Conservation (phyloP, 1,284 basidiomycete species). For the Moniliella sp. region DNA sequence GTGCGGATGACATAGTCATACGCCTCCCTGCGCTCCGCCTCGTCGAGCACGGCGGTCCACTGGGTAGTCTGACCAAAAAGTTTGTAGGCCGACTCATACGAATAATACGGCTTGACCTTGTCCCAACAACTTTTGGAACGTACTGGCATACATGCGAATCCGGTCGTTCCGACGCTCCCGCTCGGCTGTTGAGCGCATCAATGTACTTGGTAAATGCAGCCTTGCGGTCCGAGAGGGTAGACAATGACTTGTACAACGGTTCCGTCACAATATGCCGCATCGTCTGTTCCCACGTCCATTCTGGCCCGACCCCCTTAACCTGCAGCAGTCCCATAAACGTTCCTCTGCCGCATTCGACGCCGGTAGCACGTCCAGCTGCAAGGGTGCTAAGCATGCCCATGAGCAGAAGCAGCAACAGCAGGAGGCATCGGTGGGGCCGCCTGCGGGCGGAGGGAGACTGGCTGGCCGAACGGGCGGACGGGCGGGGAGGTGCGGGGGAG, state of each 20-base stretch:
- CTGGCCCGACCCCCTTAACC: conserved; percentile 66
- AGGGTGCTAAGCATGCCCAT: conserved; percentile 3
- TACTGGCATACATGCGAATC: conserved; percentile 1
- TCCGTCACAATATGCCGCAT: conserved; percentile 95
- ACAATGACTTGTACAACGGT: conserved; percentile 81
- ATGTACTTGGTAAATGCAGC: conserved; percentile 43
- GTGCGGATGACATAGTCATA: conserved; percentile 12
- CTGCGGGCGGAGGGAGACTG: not conserved
- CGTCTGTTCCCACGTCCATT: conserved; percentile 92
- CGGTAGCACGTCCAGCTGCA: conserved; percentile 43
- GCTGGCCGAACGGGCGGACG: not conserved
- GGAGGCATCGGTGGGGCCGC: not conserved
- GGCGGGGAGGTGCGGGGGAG: too few relatives aligned
- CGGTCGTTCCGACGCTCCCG: conserved; percentile 8
- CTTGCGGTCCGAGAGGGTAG: conserved; percentile 82
- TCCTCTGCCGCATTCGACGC: conserved; percentile 67
- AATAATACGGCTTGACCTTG: conserved; percentile 15
- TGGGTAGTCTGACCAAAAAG: conserved; percentile 2
- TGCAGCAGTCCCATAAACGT: conserved; percentile 73
- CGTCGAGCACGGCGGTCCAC: conserved; percentile 8
- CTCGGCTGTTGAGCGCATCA: conserved; percentile 16
- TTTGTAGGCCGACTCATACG: conserved; percentile 16
- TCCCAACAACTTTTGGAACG: not conserved
- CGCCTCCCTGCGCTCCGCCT: conserved; percentile 11
- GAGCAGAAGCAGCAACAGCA: not conserved